phyloP scores from a whole-genome alignment of 2,329 filamentous ascomycete species.

The Cytospora piceicola region DNA sequence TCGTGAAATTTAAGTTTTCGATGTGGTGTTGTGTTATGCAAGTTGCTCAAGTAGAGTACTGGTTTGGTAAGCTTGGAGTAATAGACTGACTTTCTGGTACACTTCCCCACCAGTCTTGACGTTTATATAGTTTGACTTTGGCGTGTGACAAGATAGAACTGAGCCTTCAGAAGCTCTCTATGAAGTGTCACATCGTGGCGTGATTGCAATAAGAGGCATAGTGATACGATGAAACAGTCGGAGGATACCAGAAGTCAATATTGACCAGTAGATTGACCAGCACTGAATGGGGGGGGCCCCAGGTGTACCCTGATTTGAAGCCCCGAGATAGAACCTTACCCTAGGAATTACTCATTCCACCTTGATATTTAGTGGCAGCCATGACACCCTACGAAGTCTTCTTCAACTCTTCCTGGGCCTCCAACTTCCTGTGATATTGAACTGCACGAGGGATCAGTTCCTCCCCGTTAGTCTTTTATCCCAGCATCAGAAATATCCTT shows the following conservation, averaged over 20 bases:
- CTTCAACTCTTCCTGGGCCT: background rate
- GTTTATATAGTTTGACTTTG: background rate
- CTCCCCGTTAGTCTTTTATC: background rate
- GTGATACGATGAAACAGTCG: background rate
- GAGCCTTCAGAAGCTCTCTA: background rate
- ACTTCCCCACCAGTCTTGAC: background rate
- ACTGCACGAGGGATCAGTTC: slow-evolving; percentile 1
- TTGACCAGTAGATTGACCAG: too few relatives aligned
- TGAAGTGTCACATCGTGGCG: too few relatives aligned
- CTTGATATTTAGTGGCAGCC: background rate
- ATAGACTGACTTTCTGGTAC: background rate
- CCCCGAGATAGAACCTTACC: too few relatives aligned
- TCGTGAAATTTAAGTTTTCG: background rate
- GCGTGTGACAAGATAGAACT: background rate
- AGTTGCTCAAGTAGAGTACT: background rate
- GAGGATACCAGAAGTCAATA: background rate
- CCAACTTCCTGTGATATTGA: background rate
- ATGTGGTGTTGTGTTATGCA: background rate
- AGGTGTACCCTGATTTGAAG: too few relatives aligned
- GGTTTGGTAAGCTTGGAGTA: background rate
- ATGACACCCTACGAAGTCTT: background rate
- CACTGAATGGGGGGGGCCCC: too few relatives aligned
- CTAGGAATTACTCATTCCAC: background rate
- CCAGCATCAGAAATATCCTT: slow-evolving; percentile 21
- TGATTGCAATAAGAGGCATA: background rate